Evolutionary conservation across 2,329 filamentous ascomycete species (phyloP).

Genomic region (Cladosporium sp.): DNA sequence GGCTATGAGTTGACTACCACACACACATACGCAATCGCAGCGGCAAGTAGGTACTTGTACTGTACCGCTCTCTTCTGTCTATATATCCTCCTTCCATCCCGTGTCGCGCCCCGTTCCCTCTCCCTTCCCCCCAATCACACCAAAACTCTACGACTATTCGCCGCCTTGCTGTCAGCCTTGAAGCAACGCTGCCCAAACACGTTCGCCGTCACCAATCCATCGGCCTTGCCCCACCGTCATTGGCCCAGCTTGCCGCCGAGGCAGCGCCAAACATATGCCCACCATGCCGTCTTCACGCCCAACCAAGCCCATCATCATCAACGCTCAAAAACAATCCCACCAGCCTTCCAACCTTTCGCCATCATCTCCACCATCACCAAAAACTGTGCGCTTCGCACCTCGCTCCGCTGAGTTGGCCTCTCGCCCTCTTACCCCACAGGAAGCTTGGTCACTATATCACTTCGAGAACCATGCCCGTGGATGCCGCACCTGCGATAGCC

Average conservation of each 20-base stretch:
- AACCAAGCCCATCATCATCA: slow-evolving; percentile 22
- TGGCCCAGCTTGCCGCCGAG: slow-evolving; percentile 10
- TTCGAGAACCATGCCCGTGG: slow-evolving; percentile 44
- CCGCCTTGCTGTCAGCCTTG: slow-evolving; percentile 6
- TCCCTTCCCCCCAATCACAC: slow-evolving; percentile 11
- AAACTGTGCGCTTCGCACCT: slow-evolving; percentile 28
- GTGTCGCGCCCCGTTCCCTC: slow-evolving; percentile 4
- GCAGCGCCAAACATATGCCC: slow-evolving; percentile 3
- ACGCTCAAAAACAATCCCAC: slow-evolving; percentile 19
- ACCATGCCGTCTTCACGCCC: slow-evolving; percentile 6
- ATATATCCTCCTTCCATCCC: slow-evolving; percentile 5
- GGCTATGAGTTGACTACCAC: background rate
- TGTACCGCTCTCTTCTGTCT: no score
- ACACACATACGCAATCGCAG: background rate
- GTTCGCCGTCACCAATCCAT: background rate
- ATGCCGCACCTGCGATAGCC: slow-evolving; percentile 37
- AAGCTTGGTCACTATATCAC: slow-evolving; percentile 45
- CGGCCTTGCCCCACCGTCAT: slow-evolving; percentile 1
- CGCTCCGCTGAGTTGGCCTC: slow-evolving; percentile 28
- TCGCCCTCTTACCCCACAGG: slow-evolving; percentile 36
- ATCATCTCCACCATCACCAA: slow-evolving; percentile 25
- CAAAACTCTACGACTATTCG: slow-evolving; percentile 6
- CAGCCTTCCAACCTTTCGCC: slow-evolving; percentile 20
- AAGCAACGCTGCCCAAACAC: slow-evolving; percentile 10
- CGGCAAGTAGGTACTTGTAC: slow-evolving; percentile 10